Percentiles rank a stretch among this genome's conserved stretches.
These are phyloP conservation scores for Pseudocercospora pini-densiflorae DNA, from an alignment of 2,329 filamentous ascomycete species.

Conservation along the genomic window DNA sequence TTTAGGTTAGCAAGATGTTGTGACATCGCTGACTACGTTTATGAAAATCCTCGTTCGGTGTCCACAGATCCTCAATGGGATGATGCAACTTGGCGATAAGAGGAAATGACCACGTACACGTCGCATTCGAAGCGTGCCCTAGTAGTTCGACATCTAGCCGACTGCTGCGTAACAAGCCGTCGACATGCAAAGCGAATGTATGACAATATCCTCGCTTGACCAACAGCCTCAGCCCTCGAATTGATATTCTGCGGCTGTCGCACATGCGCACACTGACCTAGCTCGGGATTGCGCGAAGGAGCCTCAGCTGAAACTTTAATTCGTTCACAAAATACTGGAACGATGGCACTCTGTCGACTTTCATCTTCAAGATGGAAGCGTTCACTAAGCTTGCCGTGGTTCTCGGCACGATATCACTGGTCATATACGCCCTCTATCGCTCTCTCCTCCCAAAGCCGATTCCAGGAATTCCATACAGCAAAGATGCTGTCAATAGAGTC, in stretches of 20 bases:
- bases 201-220: no score
- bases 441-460: background rate
- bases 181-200: no score
- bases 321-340: background rate
- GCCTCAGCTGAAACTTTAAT: no score
- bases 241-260: background rate
- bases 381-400: background rate
- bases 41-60: conserved; percentile 30
- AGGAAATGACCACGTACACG: background rate
- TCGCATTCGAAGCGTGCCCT: background rate
- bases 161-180: background rate
- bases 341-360: background rate
- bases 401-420: background rate
- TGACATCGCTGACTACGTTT: conserved; percentile 36
- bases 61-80: conserved; percentile 39
- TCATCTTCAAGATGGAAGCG: no score
- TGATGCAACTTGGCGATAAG: conserved; percentile 37
- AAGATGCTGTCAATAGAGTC: background rate
- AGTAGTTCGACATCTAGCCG: background rate
- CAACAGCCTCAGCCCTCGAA: background rate
- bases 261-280: background rate
- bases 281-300: background rate
- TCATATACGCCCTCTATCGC: background rate
- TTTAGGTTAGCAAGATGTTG: conserved; percentile 33
- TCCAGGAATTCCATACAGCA: background rate